Evolutionary conservation across 208 protist genomes (phyloP), one percentile per base, ranked within the genome.

Genomic region (Leishmania aethiopica): DNA sequence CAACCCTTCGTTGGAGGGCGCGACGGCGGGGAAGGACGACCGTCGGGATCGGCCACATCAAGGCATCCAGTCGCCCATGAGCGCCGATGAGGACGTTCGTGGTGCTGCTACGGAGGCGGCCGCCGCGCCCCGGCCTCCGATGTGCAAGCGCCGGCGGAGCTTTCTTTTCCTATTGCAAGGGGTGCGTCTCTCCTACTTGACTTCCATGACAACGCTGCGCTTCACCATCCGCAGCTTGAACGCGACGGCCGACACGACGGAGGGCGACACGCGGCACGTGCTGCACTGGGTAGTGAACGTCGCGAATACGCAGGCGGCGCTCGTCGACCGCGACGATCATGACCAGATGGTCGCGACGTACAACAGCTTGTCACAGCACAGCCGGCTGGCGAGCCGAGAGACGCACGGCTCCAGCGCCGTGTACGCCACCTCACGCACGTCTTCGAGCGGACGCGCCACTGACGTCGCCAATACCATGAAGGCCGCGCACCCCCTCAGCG

Each of bases 281-380:
- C 86, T 93, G 71, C 80, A 88, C 13, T 92, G 93, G 90, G 77
- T 87, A 7, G 82, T 94, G 62, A 87, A 95, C 84, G 93, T 94
- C 42, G 77, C 84, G 8, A 86, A 89, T 42, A 87, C 88, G 19
- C 92, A 96, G 86, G 84, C 94, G 32, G 95, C 93, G 37, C 83
- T 98, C 42, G 92, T 96, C 11, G 95, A 98, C 87, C 91, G 93
- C 72, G 89, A 97, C 73, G 93, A 96, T 81, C 87, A 97, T 82
- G 92, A 96, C 77, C 91, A 96, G 81, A 77, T 88, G 79, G 79
- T 86, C 19, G 84, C 88, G 5, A 82, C 85, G 1, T 71, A 79
- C 69, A 69, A 83, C 37, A 87, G 75, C 28, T 42, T 84, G 25
- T 55, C 77, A 49, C 60, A 71, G 53, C 17, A 35, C n/a, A 32